Conservation (phyloP, 1,284 basidiomycete species). For the Rhizoctonia solani region DNA sequence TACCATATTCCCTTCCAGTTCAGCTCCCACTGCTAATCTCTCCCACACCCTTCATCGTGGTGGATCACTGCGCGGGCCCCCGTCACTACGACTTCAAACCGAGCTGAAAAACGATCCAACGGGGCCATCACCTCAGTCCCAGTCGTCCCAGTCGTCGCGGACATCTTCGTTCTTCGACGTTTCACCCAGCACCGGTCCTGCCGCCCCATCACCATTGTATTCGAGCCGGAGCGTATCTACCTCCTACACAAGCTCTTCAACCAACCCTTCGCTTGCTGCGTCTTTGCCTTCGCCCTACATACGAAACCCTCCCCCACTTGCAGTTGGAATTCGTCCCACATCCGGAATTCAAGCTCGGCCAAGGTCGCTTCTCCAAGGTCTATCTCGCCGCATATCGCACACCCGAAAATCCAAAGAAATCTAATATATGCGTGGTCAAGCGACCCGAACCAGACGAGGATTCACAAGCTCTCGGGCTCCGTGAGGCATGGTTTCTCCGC, state of each 20-base stretch:
- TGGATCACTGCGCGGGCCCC: not conserved
- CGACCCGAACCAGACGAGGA: constrained; percentile 49
- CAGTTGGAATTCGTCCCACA: constrained; percentile 44
- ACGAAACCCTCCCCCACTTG: constrained; percentile 30
- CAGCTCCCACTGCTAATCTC: not conserved
- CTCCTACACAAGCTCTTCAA: constrained; percentile 37
- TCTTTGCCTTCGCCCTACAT: constrained; percentile 24
- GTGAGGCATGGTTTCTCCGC: constrained; percentile 52
- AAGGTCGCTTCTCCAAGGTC: constrained; percentile 50
- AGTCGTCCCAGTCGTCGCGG: constrained; percentile 13
- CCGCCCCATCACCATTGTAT: constrained; percentile 35
- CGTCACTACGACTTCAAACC: constrained; percentile 3
- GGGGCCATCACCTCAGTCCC: not conserved
- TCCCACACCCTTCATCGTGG: not conserved
- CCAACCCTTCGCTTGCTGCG: constrained; percentile 42
- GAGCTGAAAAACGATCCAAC: not conserved
- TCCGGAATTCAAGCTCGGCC: constrained; percentile 48
- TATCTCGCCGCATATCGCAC: constrained; percentile 48
- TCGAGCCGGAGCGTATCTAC: constrained; percentile 34
- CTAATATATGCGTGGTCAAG: constrained; percentile 53
- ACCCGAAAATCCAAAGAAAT: constrained; percentile 9
- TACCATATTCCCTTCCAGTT: not conserved
- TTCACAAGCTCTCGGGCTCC: constrained; percentile 49
- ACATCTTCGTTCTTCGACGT: constrained; percentile 47
- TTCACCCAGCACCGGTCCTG: constrained; percentile 34